phyloP scores from a whole-genome alignment of 2,329 filamentous ascomycete species.

The Aspergillus clavatus region DNA sequence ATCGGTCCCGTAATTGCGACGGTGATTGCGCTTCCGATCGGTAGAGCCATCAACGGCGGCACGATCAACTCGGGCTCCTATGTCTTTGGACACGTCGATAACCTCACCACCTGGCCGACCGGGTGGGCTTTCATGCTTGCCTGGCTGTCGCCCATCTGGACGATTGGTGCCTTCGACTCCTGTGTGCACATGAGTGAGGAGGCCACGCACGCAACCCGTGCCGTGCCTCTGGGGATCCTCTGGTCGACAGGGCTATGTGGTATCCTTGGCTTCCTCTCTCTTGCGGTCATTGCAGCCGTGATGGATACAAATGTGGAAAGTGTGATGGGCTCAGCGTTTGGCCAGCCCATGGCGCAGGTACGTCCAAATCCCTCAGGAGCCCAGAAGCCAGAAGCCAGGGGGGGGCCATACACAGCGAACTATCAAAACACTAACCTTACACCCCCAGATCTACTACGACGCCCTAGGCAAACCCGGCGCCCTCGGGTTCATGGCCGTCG shows the following conservation, averaged over 20 bases:
- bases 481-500: conserved; percentile 53
- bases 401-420: too few species aligned
- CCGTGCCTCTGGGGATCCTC: conserved; percentile 56
- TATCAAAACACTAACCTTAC: background rate
- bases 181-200: conserved; percentile 59
- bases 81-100: conserved; percentile 54
- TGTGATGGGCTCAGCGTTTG: conserved; percentile 48
- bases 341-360: conserved; percentile 54
- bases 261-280: conserved; percentile 54
- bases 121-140: conserved; percentile 57
- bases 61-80: conserved; percentile 39
- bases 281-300: conserved; percentile 55
- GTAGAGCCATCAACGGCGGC: conserved; percentile 30
- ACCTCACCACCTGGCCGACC: conserved; percentile 54
- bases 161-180: conserved; percentile 49
- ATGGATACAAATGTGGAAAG: conserved; percentile 51
- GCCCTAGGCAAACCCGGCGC: conserved; percentile 57
- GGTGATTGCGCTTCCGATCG: conserved; percentile 52
- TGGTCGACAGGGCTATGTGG: conserved; percentile 46
- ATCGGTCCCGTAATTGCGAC: conserved; percentile 51
- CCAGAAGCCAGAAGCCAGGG: too few species aligned
- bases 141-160: conserved; percentile 60
- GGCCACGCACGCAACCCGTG: conserved; percentile 54
- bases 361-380: background rate
- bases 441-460: conserved; percentile 53